Percentiles rank a stretch among this genome's conserved stretches.
Conservation (phyloP, 2,329 filamentous ascomycete genomes). For the Cladosporium sp. region DNA sequence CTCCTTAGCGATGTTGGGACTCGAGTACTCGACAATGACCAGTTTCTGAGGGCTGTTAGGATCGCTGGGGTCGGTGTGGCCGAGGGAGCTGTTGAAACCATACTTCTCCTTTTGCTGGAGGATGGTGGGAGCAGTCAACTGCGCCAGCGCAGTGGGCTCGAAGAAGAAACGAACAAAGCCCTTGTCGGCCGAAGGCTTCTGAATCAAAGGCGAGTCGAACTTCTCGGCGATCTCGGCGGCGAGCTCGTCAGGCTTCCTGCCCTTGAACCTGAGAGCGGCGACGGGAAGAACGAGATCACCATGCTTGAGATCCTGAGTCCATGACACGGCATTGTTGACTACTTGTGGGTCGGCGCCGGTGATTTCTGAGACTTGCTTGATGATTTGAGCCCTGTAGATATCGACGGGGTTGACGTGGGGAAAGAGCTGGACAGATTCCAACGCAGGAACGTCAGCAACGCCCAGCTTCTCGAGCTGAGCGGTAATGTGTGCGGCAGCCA, state of each 20-base stretch:
- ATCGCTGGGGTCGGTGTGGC: conserved; percentile 62
- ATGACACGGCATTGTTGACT: conserved; percentile 74
- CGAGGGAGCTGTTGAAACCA: conserved; percentile 62
- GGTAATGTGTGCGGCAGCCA: conserved; percentile 26
- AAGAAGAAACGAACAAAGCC: conserved; percentile 80
- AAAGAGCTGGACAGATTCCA: conserved; percentile 40
- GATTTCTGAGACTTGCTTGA: conserved; percentile 65
- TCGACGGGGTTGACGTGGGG: conserved; percentile 75
- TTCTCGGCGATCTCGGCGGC: conserved; percentile 56
- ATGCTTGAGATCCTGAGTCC: conserved; percentile 77
- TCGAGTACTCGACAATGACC: conserved; percentile 78
- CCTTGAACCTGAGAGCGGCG: conserved; percentile 74
- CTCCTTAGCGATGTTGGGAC: conserved; percentile 82
- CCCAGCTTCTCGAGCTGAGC: conserved; percentile 33
- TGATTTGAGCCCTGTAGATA: conserved; percentile 76
- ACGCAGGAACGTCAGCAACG: conserved; percentile 30
- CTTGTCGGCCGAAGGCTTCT: conserved; percentile 66
- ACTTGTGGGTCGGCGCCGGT: conserved; percentile 69
- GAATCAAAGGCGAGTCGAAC: conserved; percentile 67
- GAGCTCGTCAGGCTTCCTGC: conserved; percentile 59
- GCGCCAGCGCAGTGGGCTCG: conserved; percentile 65
- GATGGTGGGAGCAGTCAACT: conserved; percentile 69
- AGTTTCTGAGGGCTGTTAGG: conserved; percentile 63
- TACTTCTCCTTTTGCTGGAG: conserved; percentile 61
- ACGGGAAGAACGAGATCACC: conserved; percentile 78